Percentiles rank a stretch among this genome's conserved stretches.
phyloP scores from a whole-genome alignment of 176 grass and related monocot genomes.

The Sorghum bicolor region DNA sequence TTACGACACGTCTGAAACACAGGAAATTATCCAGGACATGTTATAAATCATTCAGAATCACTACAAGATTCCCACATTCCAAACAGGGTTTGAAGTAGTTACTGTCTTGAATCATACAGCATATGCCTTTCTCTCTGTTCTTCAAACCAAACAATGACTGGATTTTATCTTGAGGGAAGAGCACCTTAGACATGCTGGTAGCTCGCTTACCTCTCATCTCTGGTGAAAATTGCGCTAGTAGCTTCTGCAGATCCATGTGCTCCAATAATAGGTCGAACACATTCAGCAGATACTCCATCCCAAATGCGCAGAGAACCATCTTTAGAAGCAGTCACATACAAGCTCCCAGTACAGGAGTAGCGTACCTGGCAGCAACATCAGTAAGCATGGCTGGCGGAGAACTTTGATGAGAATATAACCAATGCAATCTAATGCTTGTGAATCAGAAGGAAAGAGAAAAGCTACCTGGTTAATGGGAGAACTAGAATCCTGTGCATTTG shows the following conservation, averaged over 20 bases:
- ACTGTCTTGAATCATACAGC: neutral
- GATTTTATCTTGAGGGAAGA: neutral
- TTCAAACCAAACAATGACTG: neutral
- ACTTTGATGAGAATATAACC: neutral
- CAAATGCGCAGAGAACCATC: slow-evolving; percentile 81
- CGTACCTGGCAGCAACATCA: slow-evolving; percentile 50
- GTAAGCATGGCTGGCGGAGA: slow-evolving; percentile 19
- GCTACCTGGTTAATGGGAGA: slow-evolving; percentile 88
- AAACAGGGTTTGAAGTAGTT: neutral
- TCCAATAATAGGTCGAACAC: slow-evolving; percentile 72
- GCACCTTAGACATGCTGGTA: neutral
- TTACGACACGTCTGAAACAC: neutral
- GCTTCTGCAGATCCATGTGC: slow-evolving; percentile 82
- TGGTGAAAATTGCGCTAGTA: slow-evolving; percentile 84
- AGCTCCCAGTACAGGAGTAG: slow-evolving; percentile 73
- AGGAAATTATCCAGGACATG: neutral
- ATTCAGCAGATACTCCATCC: slow-evolving; percentile 88
- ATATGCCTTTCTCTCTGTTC: slow-evolving; percentile 24
- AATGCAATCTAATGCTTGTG: neutral
- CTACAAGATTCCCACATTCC: neutral
- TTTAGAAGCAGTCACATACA: slow-evolving; percentile 95
- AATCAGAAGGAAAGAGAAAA: slow-evolving; percentile 5
- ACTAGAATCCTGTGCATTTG: slow-evolving; percentile 62
- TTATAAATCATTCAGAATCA: neutral
- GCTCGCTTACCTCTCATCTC: slow-evolving; percentile 71